Evolutionary conservation across 805 yeast species (phyloP).

Genomic region (Yarrowia hollandica): DNA sequence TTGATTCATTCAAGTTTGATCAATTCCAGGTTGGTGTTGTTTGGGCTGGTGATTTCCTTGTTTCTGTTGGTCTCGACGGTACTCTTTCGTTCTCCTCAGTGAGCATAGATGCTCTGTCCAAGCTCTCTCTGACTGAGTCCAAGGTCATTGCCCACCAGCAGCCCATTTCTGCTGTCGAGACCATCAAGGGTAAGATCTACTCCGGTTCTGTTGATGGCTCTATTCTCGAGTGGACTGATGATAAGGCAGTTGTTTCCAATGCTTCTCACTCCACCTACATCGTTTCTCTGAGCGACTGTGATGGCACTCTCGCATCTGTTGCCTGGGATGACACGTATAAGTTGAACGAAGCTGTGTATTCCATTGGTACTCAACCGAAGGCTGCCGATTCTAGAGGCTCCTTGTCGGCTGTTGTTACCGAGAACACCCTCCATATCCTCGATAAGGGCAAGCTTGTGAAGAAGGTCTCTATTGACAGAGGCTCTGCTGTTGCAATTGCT

Average conservation of each 20-base stretch:
- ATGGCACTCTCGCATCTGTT: constrained; percentile 49
- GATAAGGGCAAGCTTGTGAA: constrained; percentile 37
- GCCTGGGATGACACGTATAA: constrained; percentile 89
- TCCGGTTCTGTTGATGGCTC: constrained; percentile 86
- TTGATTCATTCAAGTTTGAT: neutral
- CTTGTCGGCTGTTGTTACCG: constrained; percentile 49
- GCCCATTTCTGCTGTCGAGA: constrained; percentile 63
- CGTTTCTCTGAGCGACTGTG: constrained; percentile 40
- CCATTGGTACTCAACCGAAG: constrained; percentile 52
- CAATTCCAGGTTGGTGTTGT: constrained; percentile 77
- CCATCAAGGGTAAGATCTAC: constrained; percentile 38
- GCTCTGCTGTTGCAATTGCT: constrained; percentile 51
- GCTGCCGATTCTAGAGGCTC: constrained; percentile 46
- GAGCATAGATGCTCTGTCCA: constrained; percentile 25
- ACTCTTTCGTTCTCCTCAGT: constrained; percentile 61
- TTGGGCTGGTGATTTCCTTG: constrained; percentile 57
- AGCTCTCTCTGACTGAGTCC: constrained; percentile 31
- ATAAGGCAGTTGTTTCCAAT: constrained; percentile 31
- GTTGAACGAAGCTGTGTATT: constrained; percentile 40
- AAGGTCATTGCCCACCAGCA: constrained; percentile 73
- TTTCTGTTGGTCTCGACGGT: constrained; percentile 73
- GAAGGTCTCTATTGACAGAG: constrained; percentile 44
- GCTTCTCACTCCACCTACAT: constrained; percentile 65
- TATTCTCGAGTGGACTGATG: constrained; percentile 55
- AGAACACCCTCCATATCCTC: constrained; percentile 46